Conservation (phyloP, 2,329 filamentous ascomycete species). For the Pyricularia pennisetigena region DNA sequence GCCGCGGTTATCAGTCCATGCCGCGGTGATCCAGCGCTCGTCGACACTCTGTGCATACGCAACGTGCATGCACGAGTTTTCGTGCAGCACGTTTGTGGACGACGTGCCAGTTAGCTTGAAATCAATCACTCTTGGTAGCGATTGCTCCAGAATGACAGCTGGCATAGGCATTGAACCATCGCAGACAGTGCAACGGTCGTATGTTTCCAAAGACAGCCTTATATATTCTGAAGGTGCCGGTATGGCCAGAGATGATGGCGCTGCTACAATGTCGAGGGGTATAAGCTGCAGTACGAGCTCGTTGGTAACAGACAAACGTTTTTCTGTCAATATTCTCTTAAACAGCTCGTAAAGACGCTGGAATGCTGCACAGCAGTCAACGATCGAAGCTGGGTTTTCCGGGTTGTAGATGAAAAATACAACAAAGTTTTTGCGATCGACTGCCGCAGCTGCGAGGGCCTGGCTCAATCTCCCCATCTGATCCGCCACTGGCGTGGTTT, state of each 20-base stretch:
- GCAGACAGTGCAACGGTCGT: slow-evolving; percentile 60
- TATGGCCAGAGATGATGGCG: slow-evolving; percentile 51
- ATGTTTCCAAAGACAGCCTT: slow-evolving; percentile 62
- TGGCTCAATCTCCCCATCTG: slow-evolving; percentile 38
- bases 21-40: slow-evolving; percentile 66
- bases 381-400: slow-evolving; percentile 47
- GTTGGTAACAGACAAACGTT: slow-evolving; percentile 36
- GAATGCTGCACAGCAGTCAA: slow-evolving; percentile 66
- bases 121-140: slow-evolving; percentile 60
- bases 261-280: slow-evolving; percentile 57
- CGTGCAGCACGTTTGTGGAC: slow-evolving; percentile 63
- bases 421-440: slow-evolving; percentile 52
- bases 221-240: slow-evolving; percentile 49
- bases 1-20: slow-evolving; percentile 73
- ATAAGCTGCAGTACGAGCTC: slow-evolving; percentile 73
- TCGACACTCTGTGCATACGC: slow-evolving; percentile 70
- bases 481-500: slow-evolving; percentile 35
- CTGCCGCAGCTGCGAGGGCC: slow-evolving; percentile 29
- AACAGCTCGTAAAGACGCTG: slow-evolving; percentile 62
- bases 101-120: slow-evolving; percentile 62
- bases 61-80: slow-evolving; percentile 73
- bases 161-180: slow-evolving; percentile 51
- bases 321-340: slow-evolving; percentile 36
- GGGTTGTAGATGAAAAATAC: slow-evolving; percentile 69
- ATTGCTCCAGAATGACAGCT: slow-evolving; percentile 62